Conservation (phyloP, 306 rosid species). For the Ormosia emarginata region DNA sequence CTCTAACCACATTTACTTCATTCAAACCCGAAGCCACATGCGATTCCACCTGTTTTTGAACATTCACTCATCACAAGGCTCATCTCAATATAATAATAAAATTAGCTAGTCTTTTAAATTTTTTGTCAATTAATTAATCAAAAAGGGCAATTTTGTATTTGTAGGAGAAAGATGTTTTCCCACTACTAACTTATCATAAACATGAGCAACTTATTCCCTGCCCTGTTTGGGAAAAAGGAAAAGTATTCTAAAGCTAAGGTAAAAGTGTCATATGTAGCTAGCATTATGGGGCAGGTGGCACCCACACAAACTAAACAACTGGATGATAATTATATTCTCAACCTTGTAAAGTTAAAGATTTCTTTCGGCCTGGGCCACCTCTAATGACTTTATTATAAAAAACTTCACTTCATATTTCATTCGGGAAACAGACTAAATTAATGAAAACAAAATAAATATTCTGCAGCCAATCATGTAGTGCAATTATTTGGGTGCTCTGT, state of each 20-base stretch:
- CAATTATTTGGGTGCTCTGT: constrained; percentile 15
- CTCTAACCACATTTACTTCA: too few relatives aligned
- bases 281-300: constrained; percentile 38
- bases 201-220: constrained; percentile 23
- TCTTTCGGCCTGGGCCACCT: constrained; percentile 31
- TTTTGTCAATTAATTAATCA: neutral
- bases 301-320: constrained; percentile 47
- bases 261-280: constrained; percentile 24
- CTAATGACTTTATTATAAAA: constrained; percentile 24
- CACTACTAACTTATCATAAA: constrained; percentile 22
- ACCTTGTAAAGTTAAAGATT: constrained; percentile 40
- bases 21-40: too few relatives aligned
- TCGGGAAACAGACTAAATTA: constrained; percentile 20
- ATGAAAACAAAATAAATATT: constrained; percentile 20
- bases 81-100: neutral
- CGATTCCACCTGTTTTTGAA: too few relatives aligned
- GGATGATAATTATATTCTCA: constrained; percentile 45
- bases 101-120: neutral
- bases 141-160: constrained; percentile 28
- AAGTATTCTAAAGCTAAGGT: constrained; percentile 27
- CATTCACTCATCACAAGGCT: neutral
- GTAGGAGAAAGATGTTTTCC: constrained; percentile 27
- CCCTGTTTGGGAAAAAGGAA: constrained; percentile 21
- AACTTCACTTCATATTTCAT: constrained; percentile 25
- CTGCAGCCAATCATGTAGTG: constrained; percentile 26